Conservation (phyloP, 345 rosid genomes). For the Linum tenue region DNA sequence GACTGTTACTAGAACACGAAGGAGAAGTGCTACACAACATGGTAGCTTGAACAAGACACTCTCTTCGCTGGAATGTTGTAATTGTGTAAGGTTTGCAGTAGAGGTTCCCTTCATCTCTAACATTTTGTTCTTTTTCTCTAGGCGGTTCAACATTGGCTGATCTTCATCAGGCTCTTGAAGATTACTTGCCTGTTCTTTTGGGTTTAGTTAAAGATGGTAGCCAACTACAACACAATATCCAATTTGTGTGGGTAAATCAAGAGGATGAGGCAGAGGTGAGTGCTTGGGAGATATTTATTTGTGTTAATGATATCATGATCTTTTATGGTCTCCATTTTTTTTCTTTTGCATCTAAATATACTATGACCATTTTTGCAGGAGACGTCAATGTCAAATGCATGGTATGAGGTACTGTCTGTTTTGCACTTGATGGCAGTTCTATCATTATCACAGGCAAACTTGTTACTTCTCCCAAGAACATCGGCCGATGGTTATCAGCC, state of each 20-base stretch:
- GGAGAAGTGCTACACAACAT: slow-evolving; percentile 89
- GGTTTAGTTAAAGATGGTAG: slow-evolving; percentile 85
- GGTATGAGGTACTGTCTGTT: slow-evolving; percentile 95
- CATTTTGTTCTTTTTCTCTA: slow-evolving; percentile 23
- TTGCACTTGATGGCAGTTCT: slow-evolving; percentile 97
- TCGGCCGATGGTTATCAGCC: slow-evolving; percentile 69
- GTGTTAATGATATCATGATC: background rate
- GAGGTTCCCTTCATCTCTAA: slow-evolving; percentile 11
- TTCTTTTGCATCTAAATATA: slow-evolving; percentile 12
- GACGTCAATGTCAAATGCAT: slow-evolving; percentile 72
- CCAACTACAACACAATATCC: slow-evolving; percentile 68
- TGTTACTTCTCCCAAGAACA: slow-evolving; percentile 85
- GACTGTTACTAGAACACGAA: slow-evolving; percentile 79
- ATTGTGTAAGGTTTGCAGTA: slow-evolving; percentile 3
- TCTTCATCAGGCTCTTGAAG: slow-evolving; percentile 96
- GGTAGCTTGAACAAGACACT: slow-evolving; percentile 37
- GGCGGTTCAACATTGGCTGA: slow-evolving; percentile 91
- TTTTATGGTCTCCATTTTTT: slow-evolving; percentile 8
- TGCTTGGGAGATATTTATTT: slow-evolving; percentile 1
- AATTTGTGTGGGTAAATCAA: slow-evolving; percentile 85
- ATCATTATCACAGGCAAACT: slow-evolving; percentile 74
- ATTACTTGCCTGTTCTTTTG: slow-evolving; percentile 88
- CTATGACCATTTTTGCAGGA: slow-evolving; percentile 47
- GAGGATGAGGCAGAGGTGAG: slow-evolving; percentile 92
- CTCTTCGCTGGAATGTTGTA: background rate